A percentile compares a stretch with the other conserved stretches of the same genome.
Evolutionary conservation across 139 green algal species (phyloP).

Genomic region (Chlorella sorokiniana): DNA sequence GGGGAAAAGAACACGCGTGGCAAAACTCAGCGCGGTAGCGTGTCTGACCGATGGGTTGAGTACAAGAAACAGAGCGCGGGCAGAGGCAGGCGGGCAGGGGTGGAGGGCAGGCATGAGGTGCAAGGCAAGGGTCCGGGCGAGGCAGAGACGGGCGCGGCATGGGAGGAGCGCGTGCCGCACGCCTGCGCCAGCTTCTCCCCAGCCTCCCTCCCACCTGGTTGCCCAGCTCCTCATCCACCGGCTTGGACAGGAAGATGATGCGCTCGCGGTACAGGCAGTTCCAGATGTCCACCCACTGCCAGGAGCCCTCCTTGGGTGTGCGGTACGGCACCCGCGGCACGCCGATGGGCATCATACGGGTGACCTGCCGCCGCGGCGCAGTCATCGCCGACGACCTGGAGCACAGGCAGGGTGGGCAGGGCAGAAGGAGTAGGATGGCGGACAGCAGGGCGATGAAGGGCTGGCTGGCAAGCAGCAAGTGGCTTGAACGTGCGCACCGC

Average conservation of each 20-base stretch:
- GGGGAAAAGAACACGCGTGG: neutral
- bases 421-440: neutral
- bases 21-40: too few species aligned
- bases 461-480: neutral
- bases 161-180: too few species aligned
- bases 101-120: too few species aligned
- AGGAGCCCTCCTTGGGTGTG: slow-evolving; percentile 71
- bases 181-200: too few species aligned
- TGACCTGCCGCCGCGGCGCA: slow-evolving; percentile 45
- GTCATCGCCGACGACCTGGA: neutral
- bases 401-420: neutral
- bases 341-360: slow-evolving; percentile 86
- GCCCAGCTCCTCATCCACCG: slow-evolving; percentile 86
- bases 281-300: slow-evolving; percentile 96
- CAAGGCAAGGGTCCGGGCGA: too few species aligned
- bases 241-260: slow-evolving; percentile 89
- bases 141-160: too few species aligned
- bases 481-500: neutral
- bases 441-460: neutral
- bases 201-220: too few species aligned
- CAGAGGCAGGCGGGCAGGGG: too few species aligned
- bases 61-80: too few species aligned
- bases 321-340: slow-evolving; percentile 88
- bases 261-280: slow-evolving; percentile 92
- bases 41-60: too few species aligned